Conservation (phyloP, 169 alveolate genomes). For the Eimeria tenella region DNA sequence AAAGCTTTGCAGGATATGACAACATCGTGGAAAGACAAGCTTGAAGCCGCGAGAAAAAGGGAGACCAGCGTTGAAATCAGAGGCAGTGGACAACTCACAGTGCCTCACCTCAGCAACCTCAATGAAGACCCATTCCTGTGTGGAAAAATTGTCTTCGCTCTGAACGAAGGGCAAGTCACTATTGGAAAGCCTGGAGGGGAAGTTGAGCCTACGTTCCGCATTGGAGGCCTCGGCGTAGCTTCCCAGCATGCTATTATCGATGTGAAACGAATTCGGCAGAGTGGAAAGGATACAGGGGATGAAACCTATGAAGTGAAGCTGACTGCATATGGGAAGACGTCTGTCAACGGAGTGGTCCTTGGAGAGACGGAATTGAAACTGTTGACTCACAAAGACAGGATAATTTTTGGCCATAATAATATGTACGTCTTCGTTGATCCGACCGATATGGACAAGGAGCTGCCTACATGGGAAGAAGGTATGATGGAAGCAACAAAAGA, state of each 20-base stretch:
- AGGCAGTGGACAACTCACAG: slow-evolving; percentile 80
- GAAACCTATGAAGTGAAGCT: slow-evolving; percentile 41
- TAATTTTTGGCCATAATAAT: slow-evolving; percentile 75
- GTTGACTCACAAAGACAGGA: slow-evolving; percentile 66
- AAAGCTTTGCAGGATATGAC: slow-evolving; percentile 83
- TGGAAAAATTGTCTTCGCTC: slow-evolving; percentile 84
- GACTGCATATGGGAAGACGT: slow-evolving; percentile 72
- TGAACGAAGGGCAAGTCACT: slow-evolving; percentile 83
- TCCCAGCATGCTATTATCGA: slow-evolving; percentile 51
- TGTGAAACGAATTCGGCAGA: background rate
- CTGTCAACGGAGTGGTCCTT: slow-evolving; percentile 64
- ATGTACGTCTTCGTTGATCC: slow-evolving; percentile 77
- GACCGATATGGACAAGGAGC: slow-evolving; percentile 58
- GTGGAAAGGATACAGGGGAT: background rate
- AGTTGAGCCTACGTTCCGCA: slow-evolving; percentile 51
- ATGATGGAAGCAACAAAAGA: slow-evolving; percentile 78
- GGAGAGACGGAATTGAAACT: background rate
- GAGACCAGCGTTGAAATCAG: slow-evolving; percentile 81
- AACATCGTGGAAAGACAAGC: slow-evolving; percentile 80
- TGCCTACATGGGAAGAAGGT: slow-evolving; percentile 81
- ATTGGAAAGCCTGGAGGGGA: slow-evolving; percentile 88
- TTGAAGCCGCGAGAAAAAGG: slow-evolving; percentile 65
- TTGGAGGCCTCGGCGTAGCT: slow-evolving; percentile 76
- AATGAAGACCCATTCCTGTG: slow-evolving; percentile 94
- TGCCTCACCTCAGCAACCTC: slow-evolving; percentile 86